Percentiles rank a stretch among this genome's conserved stretches.
phyloP scores from a whole-genome alignment of 179 eudicot genomes.

The Gypsophila paniculata region DNA sequence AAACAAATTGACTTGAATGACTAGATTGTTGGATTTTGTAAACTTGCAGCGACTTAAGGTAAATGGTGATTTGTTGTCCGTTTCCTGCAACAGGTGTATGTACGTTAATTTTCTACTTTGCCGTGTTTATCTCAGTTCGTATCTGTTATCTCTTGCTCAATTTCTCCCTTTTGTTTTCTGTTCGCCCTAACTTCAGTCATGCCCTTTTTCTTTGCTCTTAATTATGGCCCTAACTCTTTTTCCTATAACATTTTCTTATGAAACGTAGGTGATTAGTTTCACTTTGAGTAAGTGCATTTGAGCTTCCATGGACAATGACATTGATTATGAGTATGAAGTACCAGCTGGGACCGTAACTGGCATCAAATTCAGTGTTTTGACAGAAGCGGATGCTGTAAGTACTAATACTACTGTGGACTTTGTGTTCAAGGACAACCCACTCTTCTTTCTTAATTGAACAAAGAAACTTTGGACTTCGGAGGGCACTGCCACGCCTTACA shows the following conservation, averaged over 20 bases:
- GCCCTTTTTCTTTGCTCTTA: neutral
- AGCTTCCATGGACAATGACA: constrained; percentile 51
- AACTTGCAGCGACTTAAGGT: constrained; percentile 23
- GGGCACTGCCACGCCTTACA: no score
- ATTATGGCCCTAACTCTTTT: constrained; percentile 5
- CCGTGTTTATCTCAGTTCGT: neutral
- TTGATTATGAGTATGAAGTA: constrained; percentile 40
- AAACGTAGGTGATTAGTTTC: constrained; percentile 16
- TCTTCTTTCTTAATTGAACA: no score
- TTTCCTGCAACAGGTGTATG: neutral
- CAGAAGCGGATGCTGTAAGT: constrained; percentile 73
- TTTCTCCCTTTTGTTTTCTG: neutral
- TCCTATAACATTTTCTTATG: constrained; percentile 6
- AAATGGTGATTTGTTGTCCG: neutral
- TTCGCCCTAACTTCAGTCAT: constrained; percentile 2
- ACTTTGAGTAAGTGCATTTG: constrained; percentile 17
- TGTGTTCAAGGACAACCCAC: no score
- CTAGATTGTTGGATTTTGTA: constrained; percentile 6
- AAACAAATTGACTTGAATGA: constrained; percentile 14
- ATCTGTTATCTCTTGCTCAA: neutral
- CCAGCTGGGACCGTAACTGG: constrained; percentile 50
- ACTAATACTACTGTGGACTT: no score
- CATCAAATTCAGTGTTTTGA: constrained; percentile 46
- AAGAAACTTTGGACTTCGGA: no score
- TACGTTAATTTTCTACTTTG: neutral